phyloP scores from a whole-genome alignment of 805 yeast species.

The Candida insectorum region DNA sequence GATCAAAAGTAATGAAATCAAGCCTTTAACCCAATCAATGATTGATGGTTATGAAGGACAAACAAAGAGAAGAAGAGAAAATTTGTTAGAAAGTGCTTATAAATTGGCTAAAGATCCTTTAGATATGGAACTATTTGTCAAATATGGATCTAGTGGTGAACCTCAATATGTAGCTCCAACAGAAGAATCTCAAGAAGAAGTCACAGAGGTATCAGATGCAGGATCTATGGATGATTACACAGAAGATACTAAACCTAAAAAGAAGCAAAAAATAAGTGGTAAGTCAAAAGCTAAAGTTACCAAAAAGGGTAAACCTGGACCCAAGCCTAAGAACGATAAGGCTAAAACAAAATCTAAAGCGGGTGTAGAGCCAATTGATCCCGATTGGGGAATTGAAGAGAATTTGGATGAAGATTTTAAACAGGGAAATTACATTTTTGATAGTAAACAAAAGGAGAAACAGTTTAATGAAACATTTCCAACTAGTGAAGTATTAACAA shows the following conservation, averaged over 20 bases:
- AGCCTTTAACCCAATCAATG: slow-evolving; percentile 37
- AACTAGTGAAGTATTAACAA: slow-evolving; percentile 17
- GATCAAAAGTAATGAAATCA: slow-evolving; percentile 54
- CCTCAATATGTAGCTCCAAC: slow-evolving; percentile 40
- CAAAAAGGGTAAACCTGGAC: slow-evolving; percentile 7
- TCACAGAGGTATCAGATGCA: slow-evolving; percentile 11
- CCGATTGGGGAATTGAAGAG: slow-evolving; percentile 46
- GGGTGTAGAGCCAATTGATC: slow-evolving; percentile 16
- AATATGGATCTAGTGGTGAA: slow-evolving; percentile 41
- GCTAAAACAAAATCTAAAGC: slow-evolving; percentile 6
- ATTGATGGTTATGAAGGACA: slow-evolving; percentile 37
- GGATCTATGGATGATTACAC: slow-evolving; percentile 9
- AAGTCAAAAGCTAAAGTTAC: slow-evolving; percentile 3
- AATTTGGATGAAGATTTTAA: slow-evolving; percentile 20
- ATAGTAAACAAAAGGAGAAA: slow-evolving; percentile 26
- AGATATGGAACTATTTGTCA: slow-evolving; percentile 37
- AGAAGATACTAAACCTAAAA: slow-evolving; percentile 6
- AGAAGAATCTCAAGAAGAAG: slow-evolving; percentile 15
- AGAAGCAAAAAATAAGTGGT: slow-evolving; percentile 8
- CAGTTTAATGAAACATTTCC: slow-evolving; percentile 24
- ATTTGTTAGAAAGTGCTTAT: slow-evolving; percentile 48
- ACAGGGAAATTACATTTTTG: slow-evolving; percentile 34
- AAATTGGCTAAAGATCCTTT: slow-evolving; percentile 48
- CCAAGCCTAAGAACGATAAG: slow-evolving; percentile 1
- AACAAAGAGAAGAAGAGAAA: slow-evolving; percentile 37